These are phyloP conservation scores for Globisporangium perplexum DNA, from an alignment of 352 stramenopile species.

Conservation along the genomic window DNA sequence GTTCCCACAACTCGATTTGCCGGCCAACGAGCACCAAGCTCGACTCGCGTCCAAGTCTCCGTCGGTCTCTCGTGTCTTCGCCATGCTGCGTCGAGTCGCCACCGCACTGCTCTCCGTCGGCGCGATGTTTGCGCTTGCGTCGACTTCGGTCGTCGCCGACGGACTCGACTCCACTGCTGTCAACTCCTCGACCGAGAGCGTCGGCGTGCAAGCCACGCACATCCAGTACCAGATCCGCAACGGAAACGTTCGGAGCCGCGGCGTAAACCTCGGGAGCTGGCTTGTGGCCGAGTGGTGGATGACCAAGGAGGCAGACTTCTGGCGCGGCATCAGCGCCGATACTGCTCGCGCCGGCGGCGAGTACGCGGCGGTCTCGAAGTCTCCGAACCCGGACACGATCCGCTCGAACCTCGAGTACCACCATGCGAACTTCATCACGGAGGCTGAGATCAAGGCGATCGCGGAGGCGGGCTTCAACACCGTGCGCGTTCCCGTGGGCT, in stretches of 20 bases:
- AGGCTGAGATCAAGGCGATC: slow-evolving; percentile 59
- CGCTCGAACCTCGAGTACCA: slow-evolving; percentile 46
- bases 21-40: too few relatives aligned
- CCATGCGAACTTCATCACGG: slow-evolving; percentile 49
- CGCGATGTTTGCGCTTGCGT: too few relatives aligned
- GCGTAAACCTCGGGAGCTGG: slow-evolving; percentile 74
- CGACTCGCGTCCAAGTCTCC: too few relatives aligned
- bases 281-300: slow-evolving; percentile 81
- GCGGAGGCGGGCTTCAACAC: slow-evolving; percentile 63
- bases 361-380: slow-evolving; percentile 51
- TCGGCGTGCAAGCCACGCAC: too few relatives aligned
- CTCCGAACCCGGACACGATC: slow-evolving; percentile 27
- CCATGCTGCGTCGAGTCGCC: too few relatives aligned
- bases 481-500: slow-evolving; percentile 68
- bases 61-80: too few relatives aligned
- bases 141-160: too few relatives aligned
- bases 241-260: slow-evolving; percentile 36
- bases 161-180: too few relatives aligned
- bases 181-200: too few relatives aligned
- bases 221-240: slow-evolving; percentile 33
- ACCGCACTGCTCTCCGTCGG: too few relatives aligned
- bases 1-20: too few relatives aligned
- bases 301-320: slow-evolving; percentile 51
- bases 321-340: slow-evolving; percentile 32
- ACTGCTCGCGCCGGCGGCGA: slow-evolving; percentile 41